Base-by-base conservation (phyloP, 371 early-diverging fungal species). In the Thermomucor indicae-seudaticae region DNA sequence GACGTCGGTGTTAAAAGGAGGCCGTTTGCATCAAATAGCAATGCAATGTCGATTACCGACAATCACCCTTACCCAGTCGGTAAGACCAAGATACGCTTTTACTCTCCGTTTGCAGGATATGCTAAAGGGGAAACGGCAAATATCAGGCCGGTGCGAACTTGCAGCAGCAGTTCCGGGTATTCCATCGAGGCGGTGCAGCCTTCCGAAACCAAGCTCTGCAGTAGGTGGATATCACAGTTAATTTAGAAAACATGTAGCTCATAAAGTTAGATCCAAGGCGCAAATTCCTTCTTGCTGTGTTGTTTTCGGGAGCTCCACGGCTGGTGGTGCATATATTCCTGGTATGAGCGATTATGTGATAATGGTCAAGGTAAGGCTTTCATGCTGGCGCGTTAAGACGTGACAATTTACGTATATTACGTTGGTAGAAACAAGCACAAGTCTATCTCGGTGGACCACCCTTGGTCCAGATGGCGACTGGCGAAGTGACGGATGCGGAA, bases 381-480 rank as follows among this genome's bases (percentile, higher is more conserved):
- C 24, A 34, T 16, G n/a, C 17, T 48, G 11, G 37, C 17, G 8
- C 24, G 4, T 22, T 19, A 12, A 2, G 12, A 24, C 20, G n/a
- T 35, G 4, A 29, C 25, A 27, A 34, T 19, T 45, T 1, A 38
- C 44, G 22, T 23, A 23, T 42, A 25, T 41, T 16, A 2, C n/a
- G 11, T 8, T 24, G 11, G 17, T 47, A 76, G 79, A 81, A 83
- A 52, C 76, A 86, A 58, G 88, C 89, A 2, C 80, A 83, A 52
- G 86, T 89, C 1, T 89, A 81, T 49, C 58, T 89, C 16, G 89
- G 87, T 32, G 89, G 89, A 6, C 89, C 89, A 16, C 89, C 89
- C 14, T 54, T 89, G 29, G 89, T 89, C 17, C 73, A 85, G 56
- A 85, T 86, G 85, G 89, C 89, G 4, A 89, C 87, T 0, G 87